These are phyloP conservation scores for Rhodotorula taiwanensis DNA, from an alignment of 768 basidiomycete genomes.

Conservation along the genomic window DNA sequence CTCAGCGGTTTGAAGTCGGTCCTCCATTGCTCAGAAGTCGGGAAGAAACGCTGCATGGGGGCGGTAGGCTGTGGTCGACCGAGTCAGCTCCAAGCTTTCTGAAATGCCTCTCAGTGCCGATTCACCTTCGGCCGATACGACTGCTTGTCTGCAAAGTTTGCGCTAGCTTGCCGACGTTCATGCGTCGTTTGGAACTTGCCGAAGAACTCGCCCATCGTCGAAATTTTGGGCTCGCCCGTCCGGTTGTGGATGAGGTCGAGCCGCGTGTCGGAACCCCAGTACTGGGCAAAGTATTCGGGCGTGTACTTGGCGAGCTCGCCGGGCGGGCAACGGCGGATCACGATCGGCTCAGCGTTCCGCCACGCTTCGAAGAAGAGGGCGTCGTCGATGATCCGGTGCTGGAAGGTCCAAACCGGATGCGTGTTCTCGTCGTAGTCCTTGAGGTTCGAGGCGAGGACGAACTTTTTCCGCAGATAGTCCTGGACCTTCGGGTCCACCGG, in stretches of 20 bases:
- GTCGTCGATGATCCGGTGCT: constrained; percentile 2
- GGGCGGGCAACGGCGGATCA: constrained; percentile 12
- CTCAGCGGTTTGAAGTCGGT: constrained; percentile 10
- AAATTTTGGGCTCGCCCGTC: background rate
- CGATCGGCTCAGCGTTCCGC: constrained; percentile 12
- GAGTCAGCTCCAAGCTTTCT: too few species aligned
- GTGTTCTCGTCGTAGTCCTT: constrained; percentile 14
- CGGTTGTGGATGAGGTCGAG: constrained; percentile 24
- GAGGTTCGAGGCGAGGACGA: constrained; percentile 2
- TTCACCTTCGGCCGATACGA: constrained; percentile 19
- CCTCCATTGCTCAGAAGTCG: background rate
- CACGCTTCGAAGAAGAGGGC: constrained; percentile 29
- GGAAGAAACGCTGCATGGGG: constrained; percentile 9
- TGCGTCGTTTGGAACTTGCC: constrained; percentile 5
- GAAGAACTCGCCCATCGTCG: constrained; percentile 17
- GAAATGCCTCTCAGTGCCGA: too few species aligned
- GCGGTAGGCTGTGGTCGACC: background rate
- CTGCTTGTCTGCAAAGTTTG: background rate
- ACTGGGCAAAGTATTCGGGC: constrained; percentile 8
- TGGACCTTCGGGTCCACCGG: constrained; percentile 3
- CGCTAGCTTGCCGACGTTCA: background rate
- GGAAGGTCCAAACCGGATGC: constrained; percentile 8
- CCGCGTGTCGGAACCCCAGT: background rate
- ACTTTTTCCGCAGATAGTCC: constrained; percentile 11
- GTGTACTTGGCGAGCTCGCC: constrained; percentile 14